phyloP scores from a whole-genome alignment of 768 basidiomycete species.

The Lactarius indigo region DNA sequence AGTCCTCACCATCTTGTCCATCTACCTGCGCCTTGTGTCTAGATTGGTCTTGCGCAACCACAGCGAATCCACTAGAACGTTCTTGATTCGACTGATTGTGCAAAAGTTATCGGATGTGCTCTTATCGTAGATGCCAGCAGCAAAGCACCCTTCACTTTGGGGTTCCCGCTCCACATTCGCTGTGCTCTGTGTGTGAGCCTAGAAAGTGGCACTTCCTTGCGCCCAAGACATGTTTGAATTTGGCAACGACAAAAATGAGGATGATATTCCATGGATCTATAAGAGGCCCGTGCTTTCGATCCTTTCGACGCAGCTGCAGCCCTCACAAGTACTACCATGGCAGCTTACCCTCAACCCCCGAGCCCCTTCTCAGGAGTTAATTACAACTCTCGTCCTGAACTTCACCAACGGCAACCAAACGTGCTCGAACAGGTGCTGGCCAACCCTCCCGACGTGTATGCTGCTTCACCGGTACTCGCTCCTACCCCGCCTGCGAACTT shows the following conservation, averaged over 20 bases:
- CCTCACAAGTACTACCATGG: slow-evolving; percentile 11
- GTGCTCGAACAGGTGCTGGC: background rate
- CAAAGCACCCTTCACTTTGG: background rate
- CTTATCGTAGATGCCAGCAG: background rate
- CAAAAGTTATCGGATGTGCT: background rate
- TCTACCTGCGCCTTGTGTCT: background rate
- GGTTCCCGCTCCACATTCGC: background rate
- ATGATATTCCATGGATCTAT: background rate
- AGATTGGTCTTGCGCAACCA: background rate
- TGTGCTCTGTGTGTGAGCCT: background rate
- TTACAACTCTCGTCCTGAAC: background rate
- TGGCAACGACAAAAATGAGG: background rate
- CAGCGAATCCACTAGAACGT: background rate
- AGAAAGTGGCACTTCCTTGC: background rate
- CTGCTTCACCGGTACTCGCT: background rate
- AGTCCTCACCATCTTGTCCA: background rate
- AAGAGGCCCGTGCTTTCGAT: background rate
- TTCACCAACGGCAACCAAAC: background rate
- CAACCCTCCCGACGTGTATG: slow-evolving; percentile 3
- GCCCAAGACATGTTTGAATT: background rate
- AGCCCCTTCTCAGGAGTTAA: slow-evolving; percentile 6
- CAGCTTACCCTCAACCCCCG: background rate
- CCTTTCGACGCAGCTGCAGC: background rate
- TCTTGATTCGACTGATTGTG: slow-evolving; percentile 9
- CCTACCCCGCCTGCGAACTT: background rate